phyloP scores from a whole-genome alignment of 306 rosid genomes.

The Lotus japonicus region DNA sequence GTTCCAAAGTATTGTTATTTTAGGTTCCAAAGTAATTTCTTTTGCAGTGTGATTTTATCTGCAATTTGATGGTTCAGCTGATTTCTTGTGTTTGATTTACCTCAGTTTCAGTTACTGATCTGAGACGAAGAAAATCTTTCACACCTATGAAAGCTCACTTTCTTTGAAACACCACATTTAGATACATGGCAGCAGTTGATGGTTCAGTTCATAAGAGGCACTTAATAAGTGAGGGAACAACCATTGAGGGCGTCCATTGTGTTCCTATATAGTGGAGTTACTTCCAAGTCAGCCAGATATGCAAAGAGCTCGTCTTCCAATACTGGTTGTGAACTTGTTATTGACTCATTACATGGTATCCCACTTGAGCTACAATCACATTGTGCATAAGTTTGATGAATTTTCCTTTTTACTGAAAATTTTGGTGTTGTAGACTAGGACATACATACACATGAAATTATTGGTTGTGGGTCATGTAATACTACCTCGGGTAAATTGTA shows the following conservation, averaged over 20 bases:
- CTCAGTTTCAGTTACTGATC: no score
- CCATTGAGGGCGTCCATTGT: slow-evolving; percentile 73
- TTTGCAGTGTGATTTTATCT: no score
- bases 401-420: not conserved
- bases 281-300: slow-evolving; percentile 64
- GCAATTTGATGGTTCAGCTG: no score
- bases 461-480: no score
- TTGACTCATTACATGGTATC: not conserved
- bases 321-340: not conserved
- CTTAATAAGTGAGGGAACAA: slow-evolving; percentile 73
- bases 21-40: no score
- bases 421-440: not conserved
- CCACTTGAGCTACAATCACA: not conserved
- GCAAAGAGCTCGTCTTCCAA: slow-evolving; percentile 60
- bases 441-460: not conserved
- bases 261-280: slow-evolving; percentile 70
- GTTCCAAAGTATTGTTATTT: no score
- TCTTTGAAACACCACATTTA: slow-evolving; percentile 26
- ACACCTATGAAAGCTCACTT: slow-evolving; percentile 2
- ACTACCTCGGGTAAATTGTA: not conserved
- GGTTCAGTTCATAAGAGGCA: slow-evolving; percentile 69
- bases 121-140: slow-evolving; percentile 1
- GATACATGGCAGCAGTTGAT: slow-evolving; percentile 82
- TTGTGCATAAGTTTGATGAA: not conserved
- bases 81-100: no score